Percentiles rank a stretch among this genome's conserved stretches.
Evolutionary conservation across 2,329 filamentous ascomycete species (phyloP).

Genomic region (Paramyrothecium sp.): DNA sequence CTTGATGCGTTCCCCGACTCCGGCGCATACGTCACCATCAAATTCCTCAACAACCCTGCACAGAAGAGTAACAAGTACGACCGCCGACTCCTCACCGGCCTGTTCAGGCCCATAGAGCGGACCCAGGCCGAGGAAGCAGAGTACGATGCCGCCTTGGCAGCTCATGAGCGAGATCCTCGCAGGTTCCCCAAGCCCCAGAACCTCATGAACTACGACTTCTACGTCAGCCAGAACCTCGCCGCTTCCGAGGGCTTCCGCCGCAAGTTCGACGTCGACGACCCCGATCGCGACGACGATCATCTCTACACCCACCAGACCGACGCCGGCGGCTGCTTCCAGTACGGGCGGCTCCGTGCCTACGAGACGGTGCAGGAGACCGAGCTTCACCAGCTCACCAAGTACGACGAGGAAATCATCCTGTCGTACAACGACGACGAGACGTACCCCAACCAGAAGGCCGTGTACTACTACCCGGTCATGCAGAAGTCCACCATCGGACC

Average conservation of each 20-base stretch:
- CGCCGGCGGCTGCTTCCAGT: conserved; percentile 53
- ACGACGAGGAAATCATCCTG: conserved; percentile 62
- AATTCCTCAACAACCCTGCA: conserved; percentile 66
- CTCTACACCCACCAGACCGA: conserved; percentile 54
- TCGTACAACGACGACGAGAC: conserved; percentile 53
- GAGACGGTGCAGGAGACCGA: conserved; percentile 60
- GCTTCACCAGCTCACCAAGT: conserved; percentile 57
- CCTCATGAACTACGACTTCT: conserved; percentile 66
- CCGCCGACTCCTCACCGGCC: conserved; percentile 57
- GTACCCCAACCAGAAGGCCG: conserved; percentile 53
- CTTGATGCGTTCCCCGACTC: conserved; percentile 68
- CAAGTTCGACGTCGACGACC: conserved; percentile 58
- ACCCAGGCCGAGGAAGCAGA: conserved; percentile 53
- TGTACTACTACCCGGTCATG: conserved; percentile 68
- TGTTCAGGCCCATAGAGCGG: conserved; percentile 60
- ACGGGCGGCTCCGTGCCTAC: conserved; percentile 62
- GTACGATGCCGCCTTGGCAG: conserved; percentile 48
- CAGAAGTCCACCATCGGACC: conserved; percentile 62
- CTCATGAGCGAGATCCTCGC: conserved; percentile 55
- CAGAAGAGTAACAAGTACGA: conserved; percentile 52
- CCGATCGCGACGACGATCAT: conserved; percentile 49
- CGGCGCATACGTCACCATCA: conserved; percentile 67
- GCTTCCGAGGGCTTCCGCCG: conserved; percentile 56
- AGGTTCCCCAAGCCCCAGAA: conserved; percentile 56
- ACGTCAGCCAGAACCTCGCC: conserved; percentile 49